Base-by-base conservation (phyloP, 768 basidiomycete genomes). In the Russula emetica region DNA sequence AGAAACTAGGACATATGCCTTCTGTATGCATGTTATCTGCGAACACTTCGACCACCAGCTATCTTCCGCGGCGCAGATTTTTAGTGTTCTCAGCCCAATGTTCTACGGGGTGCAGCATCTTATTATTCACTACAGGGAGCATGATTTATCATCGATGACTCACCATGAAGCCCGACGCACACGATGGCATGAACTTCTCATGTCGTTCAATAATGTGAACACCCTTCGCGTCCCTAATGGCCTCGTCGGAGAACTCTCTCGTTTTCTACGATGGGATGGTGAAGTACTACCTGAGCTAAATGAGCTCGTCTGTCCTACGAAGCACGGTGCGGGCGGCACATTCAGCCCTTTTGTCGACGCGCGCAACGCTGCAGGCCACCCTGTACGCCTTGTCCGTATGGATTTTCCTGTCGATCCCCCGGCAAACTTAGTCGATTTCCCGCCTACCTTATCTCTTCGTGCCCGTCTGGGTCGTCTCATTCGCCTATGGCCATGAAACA, bases 111-210 rank as follows among this genome's bases (percentile, higher is more conserved):
- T 51, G 49, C 38, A 24, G 42, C 14, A 47, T 18, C 32, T 58
- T 16, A 34, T 18, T 1, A 22, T 58, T 34, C 34, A 36, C 4
- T 38, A 6, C 9, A 4, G 2, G 36, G 34, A 9, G 4, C 34
- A n/a, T 26, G 14, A 5, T 49, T 1, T 11, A 26, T 26, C 22
- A 16, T 16, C 14, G 16, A 5, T 20, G 47, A 16, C 18, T 24
- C 3, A 5, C 22, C 4, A 49, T 5, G 28, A 45, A 8, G 45
- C 26, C 32, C 18, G 28, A 20, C 58, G 18, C 24, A 30, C 20
- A n/a, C 34, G 20, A 24, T 59, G 58, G 58, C 58, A 49, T 16
- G 26, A 38, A 38, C 26, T 59, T 2, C 36, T 59, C 20, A 44
- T 11, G 30, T 44, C 24, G 5, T 57, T 57, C 18, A 44, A 13